These are phyloP conservation scores for Oehlia diaphana DNA, from an alignment of 192 early-diverging fungal genomes.

Conservation along the genomic window DNA sequence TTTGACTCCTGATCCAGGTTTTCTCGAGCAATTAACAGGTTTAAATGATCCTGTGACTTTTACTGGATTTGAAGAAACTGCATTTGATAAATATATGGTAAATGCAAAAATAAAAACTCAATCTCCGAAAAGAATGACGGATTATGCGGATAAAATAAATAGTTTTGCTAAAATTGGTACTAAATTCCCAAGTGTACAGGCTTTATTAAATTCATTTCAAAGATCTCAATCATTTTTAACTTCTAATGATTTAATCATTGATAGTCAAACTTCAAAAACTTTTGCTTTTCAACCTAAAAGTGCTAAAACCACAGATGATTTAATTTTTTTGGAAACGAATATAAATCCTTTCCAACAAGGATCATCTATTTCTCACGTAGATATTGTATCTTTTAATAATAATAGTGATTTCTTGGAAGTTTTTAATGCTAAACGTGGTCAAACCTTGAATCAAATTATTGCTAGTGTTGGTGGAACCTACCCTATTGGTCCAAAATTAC, in stretches of 20 bases:
- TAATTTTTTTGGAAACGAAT: constrained; percentile 34
- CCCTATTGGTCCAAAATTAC: constrained; percentile 36
- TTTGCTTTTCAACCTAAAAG: neutral
- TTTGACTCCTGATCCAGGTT: neutral
- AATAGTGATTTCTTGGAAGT: constrained; percentile 40
- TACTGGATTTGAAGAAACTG: constrained; percentile 11
- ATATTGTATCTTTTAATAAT: constrained; percentile 25
- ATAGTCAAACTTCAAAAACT: neutral
- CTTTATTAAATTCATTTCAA: neutral
- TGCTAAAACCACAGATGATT: neutral
- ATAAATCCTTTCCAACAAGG: constrained; percentile 35
- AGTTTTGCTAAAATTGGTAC: constrained; percentile 3
- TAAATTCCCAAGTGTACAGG: neutral
- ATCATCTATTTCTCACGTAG: constrained; percentile 40
- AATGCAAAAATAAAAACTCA: neutral
- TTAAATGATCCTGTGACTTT: neutral
- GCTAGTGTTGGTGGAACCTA: neutral
- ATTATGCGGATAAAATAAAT: neutral
- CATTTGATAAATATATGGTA: constrained; percentile 26
- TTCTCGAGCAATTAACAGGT: constrained; percentile 30
- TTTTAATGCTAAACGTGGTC: constrained; percentile 34
- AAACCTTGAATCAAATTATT: constrained; percentile 24
- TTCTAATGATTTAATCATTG: neutral
- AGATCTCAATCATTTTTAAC: neutral
- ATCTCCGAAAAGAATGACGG: neutral